Evolutionary conservation across 208 protist species (phyloP).

Genomic region (Endotrypanum monterogeii): DNA sequence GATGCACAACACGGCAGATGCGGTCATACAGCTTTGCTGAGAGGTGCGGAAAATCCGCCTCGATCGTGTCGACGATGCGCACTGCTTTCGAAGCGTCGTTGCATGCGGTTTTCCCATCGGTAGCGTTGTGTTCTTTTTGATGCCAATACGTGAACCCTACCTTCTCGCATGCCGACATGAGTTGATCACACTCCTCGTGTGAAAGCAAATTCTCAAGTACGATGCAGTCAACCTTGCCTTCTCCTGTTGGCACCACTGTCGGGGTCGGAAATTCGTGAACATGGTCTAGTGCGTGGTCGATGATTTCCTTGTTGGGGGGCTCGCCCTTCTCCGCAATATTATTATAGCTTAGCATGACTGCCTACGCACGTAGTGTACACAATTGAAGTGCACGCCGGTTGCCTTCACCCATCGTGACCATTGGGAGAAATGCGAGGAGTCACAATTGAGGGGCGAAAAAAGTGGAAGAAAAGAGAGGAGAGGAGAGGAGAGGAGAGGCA

Average conservation of each 20-base stretch:
- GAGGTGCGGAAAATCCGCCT: constrained; percentile 73
- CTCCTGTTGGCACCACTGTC: constrained; percentile 21
- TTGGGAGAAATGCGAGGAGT: too few species aligned
- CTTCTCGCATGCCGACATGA: constrained; percentile 70
- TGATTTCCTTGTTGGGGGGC: constrained; percentile 63
- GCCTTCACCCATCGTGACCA: too few species aligned
- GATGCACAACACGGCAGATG: constrained; percentile 52
- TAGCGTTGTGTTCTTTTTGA: constrained; percentile 47
- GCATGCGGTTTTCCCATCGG: constrained; percentile 40
- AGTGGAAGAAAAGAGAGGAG: too few species aligned
- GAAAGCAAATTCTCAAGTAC: constrained; percentile 81
- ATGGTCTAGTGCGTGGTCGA: constrained; percentile 51
- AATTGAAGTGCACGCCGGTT: too few species aligned
- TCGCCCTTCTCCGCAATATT: constrained; percentile 88
- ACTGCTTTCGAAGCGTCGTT: constrained; percentile 55
- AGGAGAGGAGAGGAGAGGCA: too few species aligned
- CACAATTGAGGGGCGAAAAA: too few species aligned
- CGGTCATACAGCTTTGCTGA: constrained; percentile 64
- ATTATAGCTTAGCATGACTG: constrained; percentile 74
- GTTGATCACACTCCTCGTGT: constrained; percentile 63
- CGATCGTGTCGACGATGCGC: constrained; percentile 87
- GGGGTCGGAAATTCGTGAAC: constrained; percentile 21
- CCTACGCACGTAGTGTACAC: background rate
- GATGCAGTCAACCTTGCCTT: constrained; percentile 60
- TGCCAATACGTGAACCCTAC: constrained; percentile 87